Evolutionary conservation across 495 filamentous ascomycete species (phyloP), one percentile per base, ranked within the genome.

Genomic region (Hypoxylon rickii): DNA sequence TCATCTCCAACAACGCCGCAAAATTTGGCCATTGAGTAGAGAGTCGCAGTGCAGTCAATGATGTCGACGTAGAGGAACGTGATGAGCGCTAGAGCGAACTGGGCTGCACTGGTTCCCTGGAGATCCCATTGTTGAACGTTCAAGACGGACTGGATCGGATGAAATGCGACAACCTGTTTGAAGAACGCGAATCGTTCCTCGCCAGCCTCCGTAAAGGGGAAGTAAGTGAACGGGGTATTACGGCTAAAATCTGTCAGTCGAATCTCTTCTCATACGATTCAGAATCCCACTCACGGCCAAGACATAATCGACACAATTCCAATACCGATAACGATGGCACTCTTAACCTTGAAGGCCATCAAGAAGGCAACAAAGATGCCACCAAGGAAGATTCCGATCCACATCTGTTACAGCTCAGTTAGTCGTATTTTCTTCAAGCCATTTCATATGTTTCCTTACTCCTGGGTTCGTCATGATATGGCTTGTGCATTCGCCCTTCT

Each of bases 61-160:
- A 92, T 91, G 70, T 94, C 89, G 45, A 94, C 89, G 60, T 94
- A 92, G 53, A 92, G 80, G 66, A 94, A 92, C 11, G 89, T 92
- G 61, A 94, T 84, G 33, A 92, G 82, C 1, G 89, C 89, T 11
- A 92, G 70, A 26, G 80, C 84, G 65, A 94, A 91, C 51, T 73
- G 65, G 0, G 84, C 82, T 32, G 83, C 81, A 5, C 71, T 73
- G 7, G 72, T 66, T 3, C 65, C 70, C 24, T 40, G 17, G 11
- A 92, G 64, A 63, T 86, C 66, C 88, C 88, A 93, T 12, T 89
- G 72, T 57, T 87, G 83, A 4, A 79, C 85, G 2, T 70, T 73
- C 5, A 92, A 68, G 10, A 79, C 87, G 40, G 83, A 79, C 57
- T 82, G 63, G 64, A 93, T 90, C 7, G 88, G 87, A 61, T 90